These are phyloP conservation scores for Voacanga thouarsii DNA, from an alignment of 257 asterid species.

Conservation along the genomic window DNA sequence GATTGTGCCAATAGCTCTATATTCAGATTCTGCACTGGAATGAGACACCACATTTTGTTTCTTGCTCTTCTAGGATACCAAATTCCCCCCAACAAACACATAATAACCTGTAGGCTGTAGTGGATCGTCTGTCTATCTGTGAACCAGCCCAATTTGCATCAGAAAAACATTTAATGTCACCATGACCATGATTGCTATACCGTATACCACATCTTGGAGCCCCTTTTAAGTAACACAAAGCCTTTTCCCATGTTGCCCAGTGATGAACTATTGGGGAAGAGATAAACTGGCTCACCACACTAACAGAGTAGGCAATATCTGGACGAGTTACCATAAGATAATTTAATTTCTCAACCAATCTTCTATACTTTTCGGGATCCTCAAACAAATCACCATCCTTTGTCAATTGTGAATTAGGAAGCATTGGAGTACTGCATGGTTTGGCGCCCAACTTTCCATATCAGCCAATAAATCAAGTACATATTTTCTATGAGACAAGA, in stretches of 20 bases:
- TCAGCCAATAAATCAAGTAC: too few relatives aligned
- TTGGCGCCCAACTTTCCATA: too few relatives aligned
- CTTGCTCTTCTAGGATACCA: neutral
- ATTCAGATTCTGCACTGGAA: neutral
- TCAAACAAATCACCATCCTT: neutral
- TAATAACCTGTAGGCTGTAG: neutral
- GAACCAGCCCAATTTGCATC: neutral
- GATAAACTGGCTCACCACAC: neutral
- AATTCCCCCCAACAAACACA: neutral
- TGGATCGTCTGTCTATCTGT: neutral
- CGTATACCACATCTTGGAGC: neutral
- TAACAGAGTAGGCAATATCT: neutral
- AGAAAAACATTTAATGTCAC: neutral
- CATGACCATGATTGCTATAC: neutral
- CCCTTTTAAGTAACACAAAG: neutral
- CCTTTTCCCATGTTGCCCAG: neutral
- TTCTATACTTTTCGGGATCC: neutral
- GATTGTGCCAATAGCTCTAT: too few relatives aligned
- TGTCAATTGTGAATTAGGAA: neutral
- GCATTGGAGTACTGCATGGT: too few relatives aligned
- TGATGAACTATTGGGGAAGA: neutral
- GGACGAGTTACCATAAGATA: neutral
- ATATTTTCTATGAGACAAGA: too few relatives aligned
- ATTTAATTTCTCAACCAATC: neutral
- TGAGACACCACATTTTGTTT: neutral